phyloP scores from a whole-genome alignment of 2,329 filamentous ascomycete genomes.

The Karstenula rhodostoma region DNA sequence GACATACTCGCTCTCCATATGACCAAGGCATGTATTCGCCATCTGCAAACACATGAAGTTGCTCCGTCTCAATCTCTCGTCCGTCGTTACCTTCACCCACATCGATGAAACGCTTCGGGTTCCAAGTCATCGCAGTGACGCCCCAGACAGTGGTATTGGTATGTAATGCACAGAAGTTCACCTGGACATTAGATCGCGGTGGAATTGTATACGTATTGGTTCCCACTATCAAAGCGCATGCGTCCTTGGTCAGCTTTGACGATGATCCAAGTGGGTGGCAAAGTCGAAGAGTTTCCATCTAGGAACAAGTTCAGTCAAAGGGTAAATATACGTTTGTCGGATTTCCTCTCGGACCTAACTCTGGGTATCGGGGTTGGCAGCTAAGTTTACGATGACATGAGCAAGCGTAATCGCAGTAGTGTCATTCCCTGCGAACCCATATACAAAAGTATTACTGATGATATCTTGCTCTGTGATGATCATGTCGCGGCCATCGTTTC shows the following conservation, averaged over 20 bases:
- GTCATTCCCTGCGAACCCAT: constrained; percentile 62
- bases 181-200: background rate
- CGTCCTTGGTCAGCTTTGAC: constrained; percentile 13
- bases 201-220: constrained; percentile 18
- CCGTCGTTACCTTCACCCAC: background rate
- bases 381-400: constrained; percentile 53
- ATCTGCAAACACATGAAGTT: constrained; percentile 19
- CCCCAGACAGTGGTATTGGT: constrained; percentile 44
- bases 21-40: constrained; percentile 27
- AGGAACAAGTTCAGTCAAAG: background rate
- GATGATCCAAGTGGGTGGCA: constrained; percentile 20
- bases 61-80: constrained; percentile 17
- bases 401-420: constrained; percentile 57
- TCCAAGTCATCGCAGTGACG: constrained; percentile 35
- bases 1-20: constrained; percentile 27
- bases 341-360: constrained; percentile 58
- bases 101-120: constrained; percentile 40
- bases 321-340: no score
- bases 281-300: constrained; percentile 24
- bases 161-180: constrained; percentile 37
- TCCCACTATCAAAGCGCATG: constrained; percentile 13
- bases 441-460: constrained; percentile 57
- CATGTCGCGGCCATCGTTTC: constrained; percentile 49
- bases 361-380: constrained; percentile 55
- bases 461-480: constrained; percentile 23